A percentile compares a stretch with the other conserved stretches of the same genome.
Conservation (phyloP, 345 rosid genomes). For the Eucalyptus microcorys region DNA sequence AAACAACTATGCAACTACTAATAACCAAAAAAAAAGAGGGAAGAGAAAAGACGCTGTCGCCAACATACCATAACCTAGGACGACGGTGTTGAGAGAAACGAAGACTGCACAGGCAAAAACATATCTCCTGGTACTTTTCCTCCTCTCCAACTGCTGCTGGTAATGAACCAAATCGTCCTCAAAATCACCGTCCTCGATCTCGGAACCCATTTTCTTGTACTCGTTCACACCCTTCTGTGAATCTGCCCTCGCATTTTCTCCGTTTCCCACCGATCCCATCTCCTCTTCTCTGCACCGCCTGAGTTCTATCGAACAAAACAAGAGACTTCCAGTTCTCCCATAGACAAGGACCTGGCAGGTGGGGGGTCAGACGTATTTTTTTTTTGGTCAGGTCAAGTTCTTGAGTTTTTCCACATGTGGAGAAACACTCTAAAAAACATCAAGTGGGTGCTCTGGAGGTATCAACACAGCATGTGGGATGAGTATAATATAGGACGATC, state of each 20-base stretch:
- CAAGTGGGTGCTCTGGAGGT: background rate
- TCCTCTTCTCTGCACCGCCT: slow-evolving; percentile 1
- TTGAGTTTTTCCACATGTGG: background rate
- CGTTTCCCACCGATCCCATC: slow-evolving; percentile 28
- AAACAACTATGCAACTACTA: background rate
- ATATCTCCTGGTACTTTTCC: slow-evolving; percentile 22
- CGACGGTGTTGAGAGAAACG: slow-evolving; percentile 79
- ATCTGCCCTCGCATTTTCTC: slow-evolving; percentile 31
- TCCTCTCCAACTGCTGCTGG: slow-evolving; percentile 8
- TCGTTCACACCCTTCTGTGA: slow-evolving; percentile 42
- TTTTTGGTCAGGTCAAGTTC: background rate
- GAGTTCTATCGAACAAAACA: background rate
- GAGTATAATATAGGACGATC: background rate
- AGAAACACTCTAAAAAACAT: background rate
- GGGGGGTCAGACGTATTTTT: background rate
- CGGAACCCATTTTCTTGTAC: slow-evolving; percentile 65
- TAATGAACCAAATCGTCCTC: slow-evolving; percentile 8
- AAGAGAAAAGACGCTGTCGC: background rate
- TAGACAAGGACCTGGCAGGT: background rate
- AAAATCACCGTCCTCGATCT: slow-evolving; percentile 9
- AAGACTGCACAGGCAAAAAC: slow-evolving; percentile 67
- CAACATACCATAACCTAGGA: slow-evolving; percentile 74
- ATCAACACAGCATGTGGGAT: background rate
- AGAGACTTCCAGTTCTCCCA: background rate
- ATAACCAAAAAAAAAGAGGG: background rate